Percentiles rank a stretch among this genome's conserved stretches.
These are phyloP conservation scores for Chondrostereum purpureum DNA, from an alignment of 1,284 basidiomycete species.

Conservation along the genomic window DNA sequence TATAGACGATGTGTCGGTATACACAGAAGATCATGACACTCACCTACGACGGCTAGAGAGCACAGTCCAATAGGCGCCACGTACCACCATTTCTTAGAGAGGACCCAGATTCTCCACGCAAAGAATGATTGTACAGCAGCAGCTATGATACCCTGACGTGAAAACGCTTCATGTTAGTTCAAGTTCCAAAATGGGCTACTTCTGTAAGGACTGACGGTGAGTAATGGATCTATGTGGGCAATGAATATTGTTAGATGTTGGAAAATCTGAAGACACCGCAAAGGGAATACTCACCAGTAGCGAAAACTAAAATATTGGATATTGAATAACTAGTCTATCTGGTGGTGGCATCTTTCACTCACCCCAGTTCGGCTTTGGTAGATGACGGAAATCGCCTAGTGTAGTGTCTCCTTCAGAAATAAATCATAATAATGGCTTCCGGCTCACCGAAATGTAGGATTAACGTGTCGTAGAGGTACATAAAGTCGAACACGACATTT, in stretches of 20 bases:
- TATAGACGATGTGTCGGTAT: too few species aligned
- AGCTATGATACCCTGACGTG: conserved; percentile 30
- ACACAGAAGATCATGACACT: too few species aligned
- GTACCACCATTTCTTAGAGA: conserved; percentile 22
- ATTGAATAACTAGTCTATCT: too few species aligned
- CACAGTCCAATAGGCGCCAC: conserved; percentile 20
- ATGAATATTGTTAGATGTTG: too few species aligned
- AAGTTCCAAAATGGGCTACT: too few species aligned
- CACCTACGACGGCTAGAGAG: conserved; percentile 19
- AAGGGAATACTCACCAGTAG: conserved; percentile 23
- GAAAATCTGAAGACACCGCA: too few species aligned
- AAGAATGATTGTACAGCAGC: conserved; percentile 30
- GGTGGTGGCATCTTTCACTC: too few species aligned
- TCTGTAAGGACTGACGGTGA: too few species aligned
- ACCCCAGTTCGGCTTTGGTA: conserved; percentile 30
- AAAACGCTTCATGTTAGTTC: too few species aligned
- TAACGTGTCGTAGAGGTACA: conserved; percentile 29
- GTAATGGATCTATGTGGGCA: too few species aligned
- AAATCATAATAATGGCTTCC: not conserved
- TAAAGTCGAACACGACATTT: conserved; percentile 28
- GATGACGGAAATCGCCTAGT: conserved; percentile 22
- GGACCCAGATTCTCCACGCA: conserved; percentile 29
- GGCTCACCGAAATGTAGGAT: conserved; percentile 28
- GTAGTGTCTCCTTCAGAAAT: not conserved
- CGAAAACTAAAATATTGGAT: conserved; percentile 23